These are phyloP conservation scores for Musa schizocarpa DNA, from an alignment of 176 grass and related monocot species.

Conservation along the genomic window DNA sequence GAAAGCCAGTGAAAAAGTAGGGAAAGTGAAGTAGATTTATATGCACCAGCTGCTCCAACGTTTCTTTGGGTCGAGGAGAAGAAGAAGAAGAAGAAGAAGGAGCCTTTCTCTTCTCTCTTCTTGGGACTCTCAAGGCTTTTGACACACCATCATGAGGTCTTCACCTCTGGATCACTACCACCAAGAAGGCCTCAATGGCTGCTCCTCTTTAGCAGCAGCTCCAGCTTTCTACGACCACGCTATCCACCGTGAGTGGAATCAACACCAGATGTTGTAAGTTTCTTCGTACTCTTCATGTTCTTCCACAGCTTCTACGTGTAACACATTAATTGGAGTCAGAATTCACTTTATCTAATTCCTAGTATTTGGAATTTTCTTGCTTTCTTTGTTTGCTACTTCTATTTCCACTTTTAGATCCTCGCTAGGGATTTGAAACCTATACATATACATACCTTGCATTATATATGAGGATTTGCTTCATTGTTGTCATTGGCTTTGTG, in stretches of 20 bases:
- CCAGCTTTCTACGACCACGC: background rate
- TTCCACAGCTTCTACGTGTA: background rate
- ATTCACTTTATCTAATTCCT: constrained; percentile 32
- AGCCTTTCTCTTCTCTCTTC: constrained; percentile 13
- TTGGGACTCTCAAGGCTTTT: constrained; percentile 23
- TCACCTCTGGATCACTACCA: constrained; percentile 35
- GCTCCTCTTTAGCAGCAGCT: constrained; percentile 15
- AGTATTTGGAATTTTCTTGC: constrained; percentile 85
- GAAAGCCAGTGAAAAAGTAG: background rate
- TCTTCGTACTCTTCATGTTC: background rate
- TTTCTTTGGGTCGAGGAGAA: background rate
- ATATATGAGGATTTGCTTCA: too few relatives aligned
- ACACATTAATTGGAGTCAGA: background rate
- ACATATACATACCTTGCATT: too few relatives aligned
- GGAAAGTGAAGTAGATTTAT: constrained; percentile 3
- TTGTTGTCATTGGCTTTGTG: background rate
- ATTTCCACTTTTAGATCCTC: constrained; percentile 28
- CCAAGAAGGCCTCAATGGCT: constrained; percentile 23
- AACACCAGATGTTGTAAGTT: constrained; percentile 29
- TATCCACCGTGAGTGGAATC: constrained; percentile 31
- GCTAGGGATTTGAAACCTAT: constrained; percentile 60
- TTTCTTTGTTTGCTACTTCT: constrained; percentile 34
- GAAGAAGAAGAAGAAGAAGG: background rate
- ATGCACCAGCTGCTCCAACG: background rate
- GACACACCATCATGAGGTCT: constrained; percentile 34